Conservation (phyloP, 139 green algal genomes). For the Chlorella sorokiniana region DNA sequence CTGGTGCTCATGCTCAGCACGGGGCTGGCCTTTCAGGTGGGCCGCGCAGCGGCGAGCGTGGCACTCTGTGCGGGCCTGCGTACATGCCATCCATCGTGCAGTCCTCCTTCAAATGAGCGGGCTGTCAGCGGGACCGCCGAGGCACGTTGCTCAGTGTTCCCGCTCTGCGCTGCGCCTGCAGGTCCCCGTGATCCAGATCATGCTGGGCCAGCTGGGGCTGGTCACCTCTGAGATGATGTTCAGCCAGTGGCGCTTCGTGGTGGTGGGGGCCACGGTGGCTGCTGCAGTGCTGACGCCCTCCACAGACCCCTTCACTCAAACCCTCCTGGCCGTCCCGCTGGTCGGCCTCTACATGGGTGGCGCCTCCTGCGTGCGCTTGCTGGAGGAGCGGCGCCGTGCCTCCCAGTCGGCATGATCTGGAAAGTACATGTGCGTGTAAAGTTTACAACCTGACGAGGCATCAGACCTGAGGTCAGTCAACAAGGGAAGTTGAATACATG, state of each 20-base stretch:
- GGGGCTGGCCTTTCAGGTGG: constrained; percentile 95
- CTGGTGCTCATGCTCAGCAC: constrained; percentile 97
- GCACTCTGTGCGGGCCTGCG: background rate
- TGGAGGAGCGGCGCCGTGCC: constrained; percentile 61
- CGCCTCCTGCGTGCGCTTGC: constrained; percentile 69
- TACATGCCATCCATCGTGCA: too few species aligned
- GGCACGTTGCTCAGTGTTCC: too few species aligned
- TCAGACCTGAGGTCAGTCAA: too few species aligned
- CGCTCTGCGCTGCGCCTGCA: constrained; percentile 52
- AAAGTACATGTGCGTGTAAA: background rate
- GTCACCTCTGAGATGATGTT: constrained; percentile 93
- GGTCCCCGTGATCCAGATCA: constrained; percentile 97
- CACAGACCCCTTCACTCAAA: constrained; percentile 98
- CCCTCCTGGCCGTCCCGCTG: constrained; percentile 92
- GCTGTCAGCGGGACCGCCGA: too few species aligned
- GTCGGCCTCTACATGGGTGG: constrained; percentile 96
- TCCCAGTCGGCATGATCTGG: too few species aligned
- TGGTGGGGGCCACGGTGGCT: constrained; percentile 92
- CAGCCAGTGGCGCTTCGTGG: constrained; percentile 93
- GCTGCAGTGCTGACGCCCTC: constrained; percentile 97
- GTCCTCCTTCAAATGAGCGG: too few species aligned
- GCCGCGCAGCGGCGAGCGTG: too few species aligned
- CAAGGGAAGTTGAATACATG: too few species aligned
- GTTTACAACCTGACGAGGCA: too few species aligned
- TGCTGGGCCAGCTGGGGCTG: constrained; percentile 93